These are phyloP conservation scores for Besnoitia besnoiti DNA, from an alignment of 169 alveolate genomes.

Conservation along the genomic window DNA sequence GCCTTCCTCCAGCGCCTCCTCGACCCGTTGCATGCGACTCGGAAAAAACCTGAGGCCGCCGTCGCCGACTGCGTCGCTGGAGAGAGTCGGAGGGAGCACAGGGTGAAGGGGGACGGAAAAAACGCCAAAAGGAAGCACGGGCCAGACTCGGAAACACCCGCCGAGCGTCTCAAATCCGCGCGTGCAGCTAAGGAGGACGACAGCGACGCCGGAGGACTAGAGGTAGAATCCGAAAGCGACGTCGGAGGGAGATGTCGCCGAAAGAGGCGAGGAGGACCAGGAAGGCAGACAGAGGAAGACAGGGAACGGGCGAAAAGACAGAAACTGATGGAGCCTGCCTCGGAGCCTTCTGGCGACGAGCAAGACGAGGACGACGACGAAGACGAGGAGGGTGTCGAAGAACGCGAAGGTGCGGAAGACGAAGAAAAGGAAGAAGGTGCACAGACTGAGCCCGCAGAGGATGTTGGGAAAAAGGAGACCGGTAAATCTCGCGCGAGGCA, in stretches of 20 bases:
- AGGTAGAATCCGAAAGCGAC: neutral
- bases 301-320: too few relatives aligned
- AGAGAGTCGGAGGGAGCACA: neutral
- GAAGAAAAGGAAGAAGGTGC: neutral
- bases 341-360: neutral
- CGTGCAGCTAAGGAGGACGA: neutral
- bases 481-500: neutral
- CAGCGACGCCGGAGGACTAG: neutral
- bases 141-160: neutral
- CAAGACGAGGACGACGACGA: neutral
- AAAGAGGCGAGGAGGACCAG: neutral
- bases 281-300: neutral
- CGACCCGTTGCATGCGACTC: neutral
- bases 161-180: neutral
- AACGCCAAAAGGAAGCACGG: too few relatives aligned
- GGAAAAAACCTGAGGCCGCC: too few relatives aligned
- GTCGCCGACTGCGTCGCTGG: neutral
- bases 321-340: too few relatives aligned
- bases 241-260: neutral
- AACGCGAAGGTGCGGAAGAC: too few relatives aligned
- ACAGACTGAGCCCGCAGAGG: neutral
- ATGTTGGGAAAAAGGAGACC: neutral
- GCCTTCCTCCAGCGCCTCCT: neutral
- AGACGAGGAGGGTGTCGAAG: neutral
- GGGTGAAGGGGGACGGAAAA: neutral